These are phyloP conservation scores for Leccinum longicurvipes DNA, from an alignment of 768 basidiomycete genomes.

Conservation along the genomic window DNA sequence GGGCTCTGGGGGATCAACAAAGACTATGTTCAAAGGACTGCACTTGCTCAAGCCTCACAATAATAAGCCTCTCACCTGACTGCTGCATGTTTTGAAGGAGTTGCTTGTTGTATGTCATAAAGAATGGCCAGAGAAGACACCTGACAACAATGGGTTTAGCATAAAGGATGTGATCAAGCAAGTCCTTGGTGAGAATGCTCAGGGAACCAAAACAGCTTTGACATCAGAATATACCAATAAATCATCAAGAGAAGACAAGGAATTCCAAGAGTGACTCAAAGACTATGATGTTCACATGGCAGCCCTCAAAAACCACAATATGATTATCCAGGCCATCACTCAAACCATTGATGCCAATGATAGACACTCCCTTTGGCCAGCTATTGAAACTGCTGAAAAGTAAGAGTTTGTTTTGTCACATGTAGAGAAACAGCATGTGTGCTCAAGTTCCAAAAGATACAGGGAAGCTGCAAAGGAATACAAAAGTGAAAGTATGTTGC, in stretches of 20 bases:
- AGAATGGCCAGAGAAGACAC: neutral
- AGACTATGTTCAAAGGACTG: neutral
- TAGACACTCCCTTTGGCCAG: no score
- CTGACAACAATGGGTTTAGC: neutral
- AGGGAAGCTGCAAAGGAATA: neutral
- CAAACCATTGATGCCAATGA: no score
- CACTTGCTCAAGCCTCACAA: neutral
- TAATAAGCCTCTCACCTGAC: neutral
- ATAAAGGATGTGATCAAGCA: neutral
- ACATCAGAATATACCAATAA: neutral
- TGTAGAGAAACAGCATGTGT: neutral
- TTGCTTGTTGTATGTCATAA: neutral
- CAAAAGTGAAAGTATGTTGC: no score
- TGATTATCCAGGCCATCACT: no score
- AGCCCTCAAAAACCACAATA: no score
- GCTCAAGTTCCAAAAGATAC: neutral
- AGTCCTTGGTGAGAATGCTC: neutral
- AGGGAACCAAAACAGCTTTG: neutral
- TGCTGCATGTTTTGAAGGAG: neutral
- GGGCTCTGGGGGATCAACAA: neutral
- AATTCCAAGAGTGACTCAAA: neutral
- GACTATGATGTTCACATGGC: neutral
- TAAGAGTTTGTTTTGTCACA: neutral
- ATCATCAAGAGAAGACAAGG: neutral
- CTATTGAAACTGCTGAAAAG: no score